A percentile compares a stretch with the other conserved stretches of the same genome.
Evolutionary conservation across 192 early-diverging fungal species (phyloP).

Genomic region (Entomortierella chlamydospora): DNA sequence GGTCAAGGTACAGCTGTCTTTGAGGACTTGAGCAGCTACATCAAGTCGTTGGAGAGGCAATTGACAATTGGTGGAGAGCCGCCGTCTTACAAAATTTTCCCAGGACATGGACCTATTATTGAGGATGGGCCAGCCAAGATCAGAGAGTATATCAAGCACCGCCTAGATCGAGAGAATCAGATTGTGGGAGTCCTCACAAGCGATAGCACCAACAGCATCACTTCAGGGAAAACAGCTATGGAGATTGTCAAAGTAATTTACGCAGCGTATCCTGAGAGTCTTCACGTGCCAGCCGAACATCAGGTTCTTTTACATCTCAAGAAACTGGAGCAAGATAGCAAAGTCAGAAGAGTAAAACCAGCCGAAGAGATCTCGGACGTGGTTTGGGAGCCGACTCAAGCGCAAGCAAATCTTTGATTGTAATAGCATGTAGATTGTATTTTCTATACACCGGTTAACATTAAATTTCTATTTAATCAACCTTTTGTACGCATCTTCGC

Average conservation of each 20-base stretch:
- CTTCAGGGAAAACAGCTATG: conserved; percentile 41
- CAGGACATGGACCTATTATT: conserved; percentile 86
- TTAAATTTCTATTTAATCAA: background rate
- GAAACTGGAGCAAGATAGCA: conserved; percentile 66
- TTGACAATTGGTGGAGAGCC: conserved; percentile 16
- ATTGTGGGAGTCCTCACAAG: conserved; percentile 61
- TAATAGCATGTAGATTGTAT: too few relatives aligned
- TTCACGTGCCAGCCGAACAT: conserved; percentile 64
- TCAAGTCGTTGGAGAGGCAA: conserved; percentile 71
- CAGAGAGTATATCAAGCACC: conserved; percentile 82
- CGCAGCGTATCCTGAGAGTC: conserved; percentile 59
- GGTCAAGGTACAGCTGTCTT: conserved; percentile 88
- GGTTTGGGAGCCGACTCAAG: conserved; percentile 9
- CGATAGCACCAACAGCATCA: background rate
- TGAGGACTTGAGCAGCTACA: conserved; percentile 75
- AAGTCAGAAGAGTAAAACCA: conserved; percentile 12
- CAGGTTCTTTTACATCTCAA: conserved; percentile 64
- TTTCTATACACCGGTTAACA: too few relatives aligned
- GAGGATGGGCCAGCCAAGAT: conserved; percentile 72
- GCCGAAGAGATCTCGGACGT: conserved; percentile 30
- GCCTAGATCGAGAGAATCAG: conserved; percentile 79
- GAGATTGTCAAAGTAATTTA: conserved; percentile 69
- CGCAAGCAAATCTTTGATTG: conserved; percentile 22
- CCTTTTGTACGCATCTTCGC: background rate
- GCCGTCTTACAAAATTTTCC: conserved; percentile 50